These are phyloP conservation scores for Cystobasidium onofrii DNA, from an alignment of 768 basidiomycete genomes.

Conservation along the genomic window DNA sequence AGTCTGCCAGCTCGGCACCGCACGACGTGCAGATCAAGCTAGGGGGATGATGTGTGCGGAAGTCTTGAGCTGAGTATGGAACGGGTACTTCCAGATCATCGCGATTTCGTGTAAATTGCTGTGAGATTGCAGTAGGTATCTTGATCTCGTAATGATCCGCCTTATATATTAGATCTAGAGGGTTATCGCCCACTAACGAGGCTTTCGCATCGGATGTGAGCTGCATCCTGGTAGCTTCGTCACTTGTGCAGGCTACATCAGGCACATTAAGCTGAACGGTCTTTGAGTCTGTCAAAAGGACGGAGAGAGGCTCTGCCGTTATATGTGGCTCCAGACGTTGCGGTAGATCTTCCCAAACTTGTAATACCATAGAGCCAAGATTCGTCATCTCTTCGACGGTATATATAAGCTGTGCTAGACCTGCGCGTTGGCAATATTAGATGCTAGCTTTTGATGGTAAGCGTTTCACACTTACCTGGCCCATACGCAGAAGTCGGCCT, in stretches of 20 bases:
- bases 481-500: constrained; percentile 11
- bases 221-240: neutral
- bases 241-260: neutral
- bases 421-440: neutral
- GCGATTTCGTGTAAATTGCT: constrained; percentile 44
- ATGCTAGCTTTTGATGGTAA: neutral
- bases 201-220: neutral
- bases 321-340: neutral
- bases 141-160: constrained; percentile 27
- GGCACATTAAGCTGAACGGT: constrained; percentile 7
- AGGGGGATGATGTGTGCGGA: constrained; percentile 54
- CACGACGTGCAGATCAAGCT: constrained; percentile 72
- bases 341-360: constrained; percentile 11
- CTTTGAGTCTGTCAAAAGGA: neutral
- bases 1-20: constrained; percentile 58
- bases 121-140: constrained; percentile 48
- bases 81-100: constrained; percentile 42
- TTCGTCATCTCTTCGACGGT: constrained; percentile 27
- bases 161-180: neutral
- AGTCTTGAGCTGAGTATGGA: constrained; percentile 60
- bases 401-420: neutral
- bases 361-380: constrained; percentile 22
- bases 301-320: constrained; percentile 2
- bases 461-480: neutral
- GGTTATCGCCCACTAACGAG: neutral